A percentile compares a stretch with the other conserved stretches of the same genome.
These are phyloP conservation scores for Botryosphaeria agaves DNA, from an alignment of 2,329 filamentous ascomycete genomes.

Conservation along the genomic window DNA sequence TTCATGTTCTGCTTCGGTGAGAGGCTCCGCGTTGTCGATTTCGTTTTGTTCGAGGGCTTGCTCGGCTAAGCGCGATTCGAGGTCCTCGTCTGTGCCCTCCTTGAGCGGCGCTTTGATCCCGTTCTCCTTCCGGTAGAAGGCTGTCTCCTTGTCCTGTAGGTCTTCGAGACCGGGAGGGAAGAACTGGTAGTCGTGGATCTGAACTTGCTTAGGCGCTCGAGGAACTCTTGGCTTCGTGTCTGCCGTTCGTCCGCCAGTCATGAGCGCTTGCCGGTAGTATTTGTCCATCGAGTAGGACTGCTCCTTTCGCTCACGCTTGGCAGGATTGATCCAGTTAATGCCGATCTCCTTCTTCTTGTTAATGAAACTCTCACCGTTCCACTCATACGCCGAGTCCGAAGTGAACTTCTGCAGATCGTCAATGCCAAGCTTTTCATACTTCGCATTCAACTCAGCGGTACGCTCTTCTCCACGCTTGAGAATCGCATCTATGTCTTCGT, in stretches of 20 bases:
- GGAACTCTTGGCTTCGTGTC: slow-evolving; percentile 90
- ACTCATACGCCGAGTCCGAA: slow-evolving; percentile 93
- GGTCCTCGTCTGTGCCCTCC: slow-evolving; percentile 74
- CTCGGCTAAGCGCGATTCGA: slow-evolving; percentile 74
- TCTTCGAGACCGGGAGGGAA: slow-evolving; percentile 73
- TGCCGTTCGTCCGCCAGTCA: slow-evolving; percentile 59
- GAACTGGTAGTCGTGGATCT: slow-evolving; percentile 94
- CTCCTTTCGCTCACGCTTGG: slow-evolving; percentile 96
- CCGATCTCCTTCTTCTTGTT: slow-evolving; percentile 71
- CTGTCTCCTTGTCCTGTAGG: slow-evolving; percentile 90
- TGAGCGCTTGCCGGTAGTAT: slow-evolving; percentile 86
- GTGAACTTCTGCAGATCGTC: slow-evolving; percentile 97
- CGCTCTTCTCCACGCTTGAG: slow-evolving; percentile 72
- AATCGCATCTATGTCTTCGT: slow-evolving; percentile 84
- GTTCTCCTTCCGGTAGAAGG: slow-evolving; percentile 90
- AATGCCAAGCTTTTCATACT: slow-evolving; percentile 91
- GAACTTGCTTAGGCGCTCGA: slow-evolving; percentile 82
- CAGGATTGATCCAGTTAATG: slow-evolving; percentile 92
- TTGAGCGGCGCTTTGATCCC: slow-evolving; percentile 83
- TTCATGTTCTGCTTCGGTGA: slow-evolving; percentile 78
- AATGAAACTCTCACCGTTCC: slow-evolving; percentile 95
- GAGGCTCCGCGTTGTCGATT: slow-evolving; percentile 76
- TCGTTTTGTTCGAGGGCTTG: slow-evolving; percentile 76
- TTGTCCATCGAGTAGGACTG: slow-evolving; percentile 98
- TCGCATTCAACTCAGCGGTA: slow-evolving; percentile 77